These are phyloP conservation scores for Gastrodia elata DNA, from an alignment of 106 monocot species.

Conservation along the genomic window DNA sequence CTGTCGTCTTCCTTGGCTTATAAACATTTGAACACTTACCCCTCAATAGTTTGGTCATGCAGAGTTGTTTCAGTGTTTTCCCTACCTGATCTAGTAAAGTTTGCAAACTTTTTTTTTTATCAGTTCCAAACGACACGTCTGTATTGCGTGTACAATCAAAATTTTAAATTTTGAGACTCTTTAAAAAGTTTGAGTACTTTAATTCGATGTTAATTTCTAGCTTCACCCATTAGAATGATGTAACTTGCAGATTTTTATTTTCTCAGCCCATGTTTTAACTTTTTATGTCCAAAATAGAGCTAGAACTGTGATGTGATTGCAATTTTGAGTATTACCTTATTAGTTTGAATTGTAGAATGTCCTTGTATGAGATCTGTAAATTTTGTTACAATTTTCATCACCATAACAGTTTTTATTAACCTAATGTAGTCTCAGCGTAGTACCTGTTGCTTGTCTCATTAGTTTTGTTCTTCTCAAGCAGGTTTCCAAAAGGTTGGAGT, in stretches of 20 bases:
- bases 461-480: constrained; percentile 9
- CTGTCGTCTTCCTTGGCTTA: too few relatives aligned
- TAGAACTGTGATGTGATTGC: not conserved
- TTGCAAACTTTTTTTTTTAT: too few relatives aligned
- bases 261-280: not conserved
- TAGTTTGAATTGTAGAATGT: not conserved
- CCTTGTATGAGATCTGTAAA: not conserved
- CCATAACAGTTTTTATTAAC: not conserved
- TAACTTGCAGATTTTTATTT: not conserved
- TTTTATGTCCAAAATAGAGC: not conserved
- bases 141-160: not conserved
- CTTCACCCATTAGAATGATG: not conserved
- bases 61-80: too few relatives aligned
- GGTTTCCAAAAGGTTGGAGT: constrained; percentile 82
- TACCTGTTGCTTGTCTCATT: constrained; percentile 3
- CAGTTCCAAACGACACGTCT: too few relatives aligned
- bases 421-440: not conserved
- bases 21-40: too few relatives aligned
- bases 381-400: not conserved
- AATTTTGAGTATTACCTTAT: not conserved
- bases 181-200: not conserved
- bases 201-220: not conserved
- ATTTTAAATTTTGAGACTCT: not conserved
- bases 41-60: too few relatives aligned
- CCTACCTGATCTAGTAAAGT: too few relatives aligned